A percentile compares a stretch with the other conserved stretches of the same genome.
Conservation (phyloP, 139 green algal species). For the Volvox africanus region DNA sequence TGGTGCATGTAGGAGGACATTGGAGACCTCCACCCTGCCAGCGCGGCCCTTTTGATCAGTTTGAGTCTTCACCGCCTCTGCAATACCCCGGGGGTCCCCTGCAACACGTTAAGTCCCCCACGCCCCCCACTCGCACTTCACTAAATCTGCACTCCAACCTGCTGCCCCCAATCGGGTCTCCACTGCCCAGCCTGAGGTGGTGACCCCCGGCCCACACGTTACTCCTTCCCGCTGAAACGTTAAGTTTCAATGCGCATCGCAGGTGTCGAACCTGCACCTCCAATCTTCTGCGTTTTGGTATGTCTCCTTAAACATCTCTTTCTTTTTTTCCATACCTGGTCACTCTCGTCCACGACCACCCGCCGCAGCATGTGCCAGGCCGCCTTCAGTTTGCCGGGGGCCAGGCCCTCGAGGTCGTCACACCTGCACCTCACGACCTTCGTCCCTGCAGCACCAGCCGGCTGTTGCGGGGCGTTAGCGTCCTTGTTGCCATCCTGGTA, state of each 20-base stretch:
- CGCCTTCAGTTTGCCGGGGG: not conserved
- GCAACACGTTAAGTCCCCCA: too few species aligned
- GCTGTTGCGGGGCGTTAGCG: not conserved
- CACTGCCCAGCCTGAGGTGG: too few species aligned
- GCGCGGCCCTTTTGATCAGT: not conserved
- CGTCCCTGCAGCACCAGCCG: not conserved
- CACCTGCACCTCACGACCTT: not conserved
- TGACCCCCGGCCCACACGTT: too few species aligned
- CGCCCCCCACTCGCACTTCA: too few species aligned
- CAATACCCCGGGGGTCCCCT: too few species aligned
- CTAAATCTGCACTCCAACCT: too few species aligned
- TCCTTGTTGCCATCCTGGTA: not conserved
- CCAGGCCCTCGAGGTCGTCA: not conserved
- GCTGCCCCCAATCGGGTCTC: not conserved
- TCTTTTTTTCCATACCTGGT: not conserved
- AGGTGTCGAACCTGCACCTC: not conserved
- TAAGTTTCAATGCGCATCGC: not conserved
- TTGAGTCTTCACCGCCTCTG: not conserved
- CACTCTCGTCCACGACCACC: not conserved
- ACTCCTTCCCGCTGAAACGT: not conserved
- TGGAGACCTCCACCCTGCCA: not conserved
- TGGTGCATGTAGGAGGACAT: too few species aligned
- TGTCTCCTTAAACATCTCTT: too few species aligned
- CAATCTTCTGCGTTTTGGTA: too few species aligned
- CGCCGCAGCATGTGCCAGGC: constrained; percentile 12